Conservation (phyloP, 805 yeast genomes). For the Hemisphaericaspora nanyangensis region DNA sequence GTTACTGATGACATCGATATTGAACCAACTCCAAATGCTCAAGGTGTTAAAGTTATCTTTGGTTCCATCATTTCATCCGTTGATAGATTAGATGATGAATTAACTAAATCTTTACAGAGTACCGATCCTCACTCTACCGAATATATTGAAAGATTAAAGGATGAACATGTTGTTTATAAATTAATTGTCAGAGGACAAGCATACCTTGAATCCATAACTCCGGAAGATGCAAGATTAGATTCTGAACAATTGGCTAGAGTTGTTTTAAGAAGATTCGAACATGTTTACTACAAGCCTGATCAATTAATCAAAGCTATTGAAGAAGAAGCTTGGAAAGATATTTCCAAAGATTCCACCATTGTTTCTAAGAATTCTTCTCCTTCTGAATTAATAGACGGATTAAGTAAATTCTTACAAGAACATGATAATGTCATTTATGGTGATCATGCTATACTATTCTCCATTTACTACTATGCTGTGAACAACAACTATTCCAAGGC, state of each 20-base stretch:
- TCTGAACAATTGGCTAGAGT: slow-evolving; percentile 65
- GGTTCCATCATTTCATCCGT: slow-evolving; percentile 86
- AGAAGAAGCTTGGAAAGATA: slow-evolving; percentile 64
- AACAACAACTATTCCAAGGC: slow-evolving; percentile 81
- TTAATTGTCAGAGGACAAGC: slow-evolving; percentile 81
- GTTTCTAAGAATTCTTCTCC: slow-evolving; percentile 35
- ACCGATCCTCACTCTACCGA: slow-evolving; percentile 95
- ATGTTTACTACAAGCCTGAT: slow-evolving; percentile 86
- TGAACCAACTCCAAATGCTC: slow-evolving; percentile 54
- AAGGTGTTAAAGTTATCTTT: slow-evolving; percentile 67
- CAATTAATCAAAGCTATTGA: slow-evolving; percentile 69
- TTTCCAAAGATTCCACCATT: slow-evolving; percentile 25
- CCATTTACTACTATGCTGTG: slow-evolving; percentile 88
- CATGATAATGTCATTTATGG: slow-evolving; percentile 68
- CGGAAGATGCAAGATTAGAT: slow-evolving; percentile 34
- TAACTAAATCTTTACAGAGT: slow-evolving; percentile 78
- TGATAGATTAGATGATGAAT: slow-evolving; percentile 94
- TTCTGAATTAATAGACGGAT: slow-evolving; percentile 53
- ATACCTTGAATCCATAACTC: slow-evolving; percentile 67
- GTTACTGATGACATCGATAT: slow-evolving; percentile 68
- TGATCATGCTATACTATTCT: slow-evolving; percentile 78
- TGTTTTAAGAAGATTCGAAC: slow-evolving; percentile 81
- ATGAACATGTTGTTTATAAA: slow-evolving; percentile 73
- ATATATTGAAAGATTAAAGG: slow-evolving; percentile 84
- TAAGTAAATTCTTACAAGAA: slow-evolving; percentile 62